These are phyloP conservation scores for Alternaria ethzedia DNA, from an alignment of 2,329 filamentous ascomycete genomes.

Conservation along the genomic window DNA sequence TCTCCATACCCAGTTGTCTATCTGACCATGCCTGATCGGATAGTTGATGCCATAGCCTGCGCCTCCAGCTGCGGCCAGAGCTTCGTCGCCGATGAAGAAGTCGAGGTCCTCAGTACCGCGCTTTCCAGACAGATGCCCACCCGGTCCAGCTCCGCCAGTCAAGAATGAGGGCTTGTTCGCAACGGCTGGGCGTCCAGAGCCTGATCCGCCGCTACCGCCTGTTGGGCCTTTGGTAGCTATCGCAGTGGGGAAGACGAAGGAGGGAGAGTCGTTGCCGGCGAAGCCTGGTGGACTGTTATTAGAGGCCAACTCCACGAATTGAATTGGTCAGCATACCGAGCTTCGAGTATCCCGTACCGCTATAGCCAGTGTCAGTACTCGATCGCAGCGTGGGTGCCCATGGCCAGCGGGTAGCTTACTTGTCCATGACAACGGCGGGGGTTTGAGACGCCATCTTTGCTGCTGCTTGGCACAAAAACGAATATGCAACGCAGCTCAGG, in stretches of 20 bases:
- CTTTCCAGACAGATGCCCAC: slow-evolving; percentile 85
- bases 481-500: slow-evolving; percentile 29
- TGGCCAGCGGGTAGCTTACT: slow-evolving; percentile 69
- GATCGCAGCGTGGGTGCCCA: slow-evolving; percentile 35
- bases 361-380: slow-evolving; percentile 57
- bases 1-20: slow-evolving; percentile 89
- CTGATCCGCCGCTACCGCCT: slow-evolving; percentile 74
- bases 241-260: slow-evolving; percentile 98
- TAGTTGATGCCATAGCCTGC: slow-evolving; percentile 97
- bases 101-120: slow-evolving; percentile 96
- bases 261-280: slow-evolving; percentile 98
- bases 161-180: slow-evolving; percentile 95
- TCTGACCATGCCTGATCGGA: slow-evolving; percentile 95
- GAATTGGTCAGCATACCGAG: slow-evolving; percentile 71
- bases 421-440: slow-evolving; percentile 99
- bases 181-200: slow-evolving; percentile 86
- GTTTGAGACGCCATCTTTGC: slow-evolving; percentile 92
- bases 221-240: slow-evolving; percentile 89
- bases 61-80: slow-evolving; percentile 79
- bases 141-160: slow-evolving; percentile 83
- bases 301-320: slow-evolving; percentile 11
- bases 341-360: slow-evolving; percentile 99
- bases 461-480: slow-evolving; percentile 24
- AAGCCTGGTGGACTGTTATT: slow-evolving; percentile 71
- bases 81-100: slow-evolving; percentile 98